phyloP scores from a whole-genome alignment of 345 rosid genomes.

The Boechera divaricarpa region DNA sequence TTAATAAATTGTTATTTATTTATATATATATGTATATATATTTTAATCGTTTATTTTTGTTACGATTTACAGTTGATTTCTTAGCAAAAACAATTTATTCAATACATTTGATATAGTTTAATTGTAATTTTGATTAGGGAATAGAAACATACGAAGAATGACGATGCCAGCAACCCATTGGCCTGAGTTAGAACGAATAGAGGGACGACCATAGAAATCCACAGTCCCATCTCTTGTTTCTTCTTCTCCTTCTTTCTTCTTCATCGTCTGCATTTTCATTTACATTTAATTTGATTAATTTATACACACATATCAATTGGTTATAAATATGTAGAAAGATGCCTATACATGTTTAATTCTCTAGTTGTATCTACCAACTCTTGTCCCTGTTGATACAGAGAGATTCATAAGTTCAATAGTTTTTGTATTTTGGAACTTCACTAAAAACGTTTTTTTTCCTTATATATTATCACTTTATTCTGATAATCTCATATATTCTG shows the following conservation, averaged over 20 bases:
- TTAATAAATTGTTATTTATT: too few species aligned
- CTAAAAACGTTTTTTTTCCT: not conserved
- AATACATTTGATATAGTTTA: not conserved
- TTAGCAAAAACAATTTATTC: too few species aligned
- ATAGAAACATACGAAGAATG: slow-evolving; percentile 66
- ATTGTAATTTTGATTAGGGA: not conserved
- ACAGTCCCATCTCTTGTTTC: slow-evolving; percentile 77
- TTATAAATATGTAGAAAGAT: not conserved
- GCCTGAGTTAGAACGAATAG: slow-evolving; percentile 68
- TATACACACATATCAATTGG: slow-evolving; percentile 14
- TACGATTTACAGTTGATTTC: too few species aligned
- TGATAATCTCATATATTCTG: not conserved
- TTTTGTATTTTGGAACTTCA: slow-evolving; percentile 4
- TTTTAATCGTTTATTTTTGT: too few species aligned
- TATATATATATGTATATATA: too few species aligned
- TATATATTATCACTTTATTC: not conserved
- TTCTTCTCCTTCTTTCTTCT: slow-evolving; percentile 55
- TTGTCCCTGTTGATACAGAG: not conserved
- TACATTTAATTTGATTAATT: not conserved
- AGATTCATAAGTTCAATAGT: slow-evolving; percentile 8
- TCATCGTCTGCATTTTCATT: slow-evolving; percentile 51
- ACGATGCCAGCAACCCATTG: slow-evolving; percentile 81
- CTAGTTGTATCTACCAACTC: slow-evolving; percentile 9
- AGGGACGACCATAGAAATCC: slow-evolving; percentile 74
- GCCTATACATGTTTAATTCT: not conserved